Evolutionary conservation across 1,284 basidiomycete species (phyloP), one percentile per base, ranked within the genome.

Genomic region (Ceratobasidium sp.): DNA sequence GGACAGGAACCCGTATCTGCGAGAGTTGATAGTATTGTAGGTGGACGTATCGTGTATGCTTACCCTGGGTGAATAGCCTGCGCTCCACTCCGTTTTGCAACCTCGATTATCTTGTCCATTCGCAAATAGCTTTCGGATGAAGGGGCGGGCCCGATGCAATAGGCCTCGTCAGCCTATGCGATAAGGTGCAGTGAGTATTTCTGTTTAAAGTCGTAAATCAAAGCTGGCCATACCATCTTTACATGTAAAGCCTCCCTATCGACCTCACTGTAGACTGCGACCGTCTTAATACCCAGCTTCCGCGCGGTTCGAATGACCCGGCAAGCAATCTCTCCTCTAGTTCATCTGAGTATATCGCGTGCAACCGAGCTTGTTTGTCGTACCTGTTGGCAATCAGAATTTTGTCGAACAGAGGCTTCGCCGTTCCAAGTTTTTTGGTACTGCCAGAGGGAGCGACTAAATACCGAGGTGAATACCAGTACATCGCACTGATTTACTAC

Each of bases 281-380:
- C 94, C 0, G 94, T 96, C 86, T 89, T 91, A 81, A 98, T 91
- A 0, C 95, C 96, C 0, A 98, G 86, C 81, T 93, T 92, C 83
- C 87, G 90, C n/a, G 94, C 94, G 0, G 96, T 96, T 56, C 93
- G 90, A 79, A 97, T 96, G 71, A 98, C 93, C 52, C 96, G 90
- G 82, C 95, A 96, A 2, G 96, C 96, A 78, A 98, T 98, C 85
- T 98, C 96, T 56, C 96, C 96, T 82, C 95, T 95, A 57, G 17
- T n/a, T 29, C 19, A 19, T 51, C 13, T 73, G 4, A 73, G 44
- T 34, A 32, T 7, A 22, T 46, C 62, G n/a, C 15, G 17, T 51
- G 9, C 61, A 64, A 65, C 6, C 8, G 49, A 11, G 61, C 15
- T 22, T 37, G 22, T 11, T 8, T 52, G 19, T 78, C 83, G 66